A percentile compares a stretch with the other conserved stretches of the same genome.
Evolutionary conservation across 1,284 basidiomycete species (phyloP).

Genomic region (Ganoderma meredithae): DNA sequence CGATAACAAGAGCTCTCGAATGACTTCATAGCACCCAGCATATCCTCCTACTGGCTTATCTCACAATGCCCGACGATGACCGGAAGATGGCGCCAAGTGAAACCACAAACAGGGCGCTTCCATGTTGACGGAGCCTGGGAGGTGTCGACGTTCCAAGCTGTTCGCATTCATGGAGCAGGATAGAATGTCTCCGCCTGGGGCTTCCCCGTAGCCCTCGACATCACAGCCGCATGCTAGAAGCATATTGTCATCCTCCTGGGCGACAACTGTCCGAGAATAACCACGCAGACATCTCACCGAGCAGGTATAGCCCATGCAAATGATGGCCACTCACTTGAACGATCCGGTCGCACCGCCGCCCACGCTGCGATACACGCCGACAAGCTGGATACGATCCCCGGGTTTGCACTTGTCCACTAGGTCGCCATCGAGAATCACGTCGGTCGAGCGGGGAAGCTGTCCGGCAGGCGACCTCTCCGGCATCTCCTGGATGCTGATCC

Average conservation of each 20-base stretch:
- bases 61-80: not conserved
- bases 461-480: constrained; percentile 98
- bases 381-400: constrained; percentile 96
- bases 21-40: not conserved
- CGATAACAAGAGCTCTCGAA: not conserved
- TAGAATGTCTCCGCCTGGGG: not conserved
- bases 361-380: constrained; percentile 94
- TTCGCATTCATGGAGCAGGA: not conserved
- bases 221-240: not conserved
- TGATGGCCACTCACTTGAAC: constrained; percentile 81
- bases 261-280: not conserved
- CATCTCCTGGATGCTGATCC: constrained; percentile 99
- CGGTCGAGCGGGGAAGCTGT: constrained; percentile 94
- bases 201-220: not conserved
- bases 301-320: not conserved
- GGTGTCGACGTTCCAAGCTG: not conserved
- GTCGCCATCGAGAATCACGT: constrained; percentile 97
- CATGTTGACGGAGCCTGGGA: not conserved
- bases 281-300: not conserved
- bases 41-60: not conserved
- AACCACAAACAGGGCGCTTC: constrained; percentile 1
- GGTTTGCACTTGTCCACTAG: constrained; percentile 98
- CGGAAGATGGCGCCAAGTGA: not conserved
- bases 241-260: not conserved
- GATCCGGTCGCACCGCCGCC: constrained; percentile 89